phyloP scores from a whole-genome alignment of 768 basidiomycete genomes.

The Sutorius australiensis region DNA sequence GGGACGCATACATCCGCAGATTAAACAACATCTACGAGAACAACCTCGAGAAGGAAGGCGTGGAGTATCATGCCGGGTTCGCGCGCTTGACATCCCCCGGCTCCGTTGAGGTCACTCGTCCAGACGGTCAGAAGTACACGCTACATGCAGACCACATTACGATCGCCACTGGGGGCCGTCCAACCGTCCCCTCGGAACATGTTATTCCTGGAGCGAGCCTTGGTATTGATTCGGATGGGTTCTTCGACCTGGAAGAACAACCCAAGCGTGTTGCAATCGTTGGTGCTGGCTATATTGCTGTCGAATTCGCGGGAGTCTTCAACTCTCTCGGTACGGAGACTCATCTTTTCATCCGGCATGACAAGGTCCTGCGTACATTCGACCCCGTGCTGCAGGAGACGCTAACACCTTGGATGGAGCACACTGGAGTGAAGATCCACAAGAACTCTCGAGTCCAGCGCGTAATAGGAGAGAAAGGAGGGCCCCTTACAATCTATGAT shows the following conservation, averaged over 20 bases:
- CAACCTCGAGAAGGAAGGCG: conserved; percentile 83
- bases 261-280: conserved; percentile 92
- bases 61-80: conserved; percentile 81
- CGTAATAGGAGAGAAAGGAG: conserved; percentile 71
- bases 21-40: conserved; percentile 89
- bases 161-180: conserved; percentile 84
- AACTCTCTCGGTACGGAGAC: conserved; percentile 89
- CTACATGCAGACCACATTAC: conserved; percentile 75
- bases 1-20: conserved; percentile 90
- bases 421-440: conserved; percentile 90
- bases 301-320: conserved; percentile 94
- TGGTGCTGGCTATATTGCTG: conserved; percentile 97
- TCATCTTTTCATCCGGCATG: conserved; percentile 85
- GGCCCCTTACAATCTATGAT: conserved; percentile 70
- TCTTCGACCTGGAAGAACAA: conserved; percentile 88
- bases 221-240: conserved; percentile 93
- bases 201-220: conserved; percentile 85
- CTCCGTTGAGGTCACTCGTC: conserved; percentile 67
- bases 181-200: conserved; percentile 73
- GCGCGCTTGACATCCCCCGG: conserved; percentile 68
- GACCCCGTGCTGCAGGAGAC: conserved; percentile 83
- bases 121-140: conserved; percentile 66
- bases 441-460: conserved; percentile 69
- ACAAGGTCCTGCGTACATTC: conserved; percentile 89
- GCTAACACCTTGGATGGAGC: conserved; percentile 88